Base-by-base conservation (phyloP, 2,329 filamentous ascomycete species). In the Neonectria sp. region DNA sequence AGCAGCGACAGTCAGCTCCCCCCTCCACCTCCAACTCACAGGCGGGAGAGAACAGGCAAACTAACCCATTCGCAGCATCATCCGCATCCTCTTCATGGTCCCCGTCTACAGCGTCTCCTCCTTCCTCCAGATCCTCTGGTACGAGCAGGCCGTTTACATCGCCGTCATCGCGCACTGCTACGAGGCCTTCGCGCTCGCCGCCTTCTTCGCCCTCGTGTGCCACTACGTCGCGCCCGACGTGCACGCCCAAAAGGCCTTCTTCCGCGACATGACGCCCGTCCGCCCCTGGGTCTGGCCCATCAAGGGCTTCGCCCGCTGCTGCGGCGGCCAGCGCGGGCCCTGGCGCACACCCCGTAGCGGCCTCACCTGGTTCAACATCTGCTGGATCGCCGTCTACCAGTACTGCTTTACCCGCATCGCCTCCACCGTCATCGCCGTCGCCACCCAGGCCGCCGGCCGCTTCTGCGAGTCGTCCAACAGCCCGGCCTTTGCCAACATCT, bases 21-120 rank as follows among this genome's bases (percentile, higher is more conserved):
- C 25, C 6, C 9, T n/a, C 12, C 58, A 45, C 40, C 6, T 46
- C 15, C 40, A 6, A 52, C 37, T n/a, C 57, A 45, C 25, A 21
- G 51, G 0, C 21, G 29, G 51, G 24, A 13, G 21, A 12, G 8
- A 31, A n/a, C 8, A 33, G 33, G 12, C 24, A 12, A 31, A 25
- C 55, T 65, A 63, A 62, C 46, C n/a, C 9, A 55, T 59, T 40
- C 55, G 55, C 73, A 93, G 91, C 78, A 95, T 96, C 75, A 95
- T 97, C 74, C 93, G 94, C 55, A 95, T 97, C 72, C 87, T 97
- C 29, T 91, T 95, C 79, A 95, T 97, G 93, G 89, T 97, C 56
- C 94, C 94, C 45, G 86, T 97, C 68, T 97, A 97, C 80, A 86
- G 92, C 57, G 84, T 90, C 45, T 91, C 94, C 24, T 91, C 92